Base-by-base conservation (phyloP, 2,329 filamentous ascomycete genomes). In the Stylonectria norvegica region DNA sequence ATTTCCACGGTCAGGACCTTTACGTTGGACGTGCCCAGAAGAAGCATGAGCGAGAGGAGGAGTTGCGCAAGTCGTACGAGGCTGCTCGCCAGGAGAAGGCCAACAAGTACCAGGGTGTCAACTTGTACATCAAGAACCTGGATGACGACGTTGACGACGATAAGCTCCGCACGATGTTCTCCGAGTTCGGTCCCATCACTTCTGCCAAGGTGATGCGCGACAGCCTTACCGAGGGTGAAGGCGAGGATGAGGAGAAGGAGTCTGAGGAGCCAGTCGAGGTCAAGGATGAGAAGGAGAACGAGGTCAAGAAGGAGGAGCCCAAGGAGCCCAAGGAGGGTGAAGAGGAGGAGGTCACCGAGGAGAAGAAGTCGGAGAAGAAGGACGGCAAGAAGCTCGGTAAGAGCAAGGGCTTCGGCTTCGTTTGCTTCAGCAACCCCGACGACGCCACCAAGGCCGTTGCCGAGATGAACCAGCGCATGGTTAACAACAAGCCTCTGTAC, bases 401-500 rank as follows among this genome's bases (percentile, higher is more conserved):
- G 86, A 95, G 89, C 85, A 98, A 97, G 79, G 93, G 93, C 67
- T 98, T 98, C 67, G 93, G 93, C 60, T 98, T 98, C 69, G 93
- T 98, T 63, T 98, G 93, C 86, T 98, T 98, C 78, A 93, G 87
- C 80, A 97, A 95, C 78, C 90, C 93, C 46, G 93, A 98, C 61
- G 93, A 98, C 68, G 93, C 93, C 53, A 96, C 91, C 73, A 97
- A 97, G 82, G 93, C 93, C 52, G 91, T 98, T 52, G 89, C 90
- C 47, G 93, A 98, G 71, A 96, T 97, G 89, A 98, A 98, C 78
- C 91, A 97, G 78, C 89, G 93, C 70, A 98, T 98, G 93, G 78
- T 97, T 56, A 86, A 90, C 68, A 81, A 80, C 73, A 98, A 98
- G 83, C 93, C 93, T 42, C 79, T 98, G 47, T 98, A 98, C 65